Base-by-base conservation (phyloP, 495 filamentous ascomycete species). In the Zalerion maritima region DNA sequence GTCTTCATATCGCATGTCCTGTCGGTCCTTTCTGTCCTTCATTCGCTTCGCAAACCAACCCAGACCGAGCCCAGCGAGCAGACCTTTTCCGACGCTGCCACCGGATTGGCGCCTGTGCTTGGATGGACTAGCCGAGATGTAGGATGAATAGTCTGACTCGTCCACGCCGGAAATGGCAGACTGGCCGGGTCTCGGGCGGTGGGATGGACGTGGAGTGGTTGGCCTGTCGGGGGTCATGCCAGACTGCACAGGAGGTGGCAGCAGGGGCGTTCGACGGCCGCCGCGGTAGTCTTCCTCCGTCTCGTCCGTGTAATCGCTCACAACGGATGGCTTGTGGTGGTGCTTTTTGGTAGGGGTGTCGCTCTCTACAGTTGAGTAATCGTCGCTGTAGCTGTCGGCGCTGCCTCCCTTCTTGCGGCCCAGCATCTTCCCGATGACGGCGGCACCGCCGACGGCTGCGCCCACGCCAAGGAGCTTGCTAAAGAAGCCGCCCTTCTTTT, bases 11-110 rank as follows among this genome's bases (percentile, higher is more conserved):
- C 67, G 60, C 34, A 78, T 73, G 20, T 80, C 69, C 20, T 79
- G 67, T 13, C 80, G 59, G 2, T 69, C 64, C 66, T 23, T 81
- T 62, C 29, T 81, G 26, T 69, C 68, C 20, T 64, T 73, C 41
- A 76, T 72, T 41, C 73, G 61, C 45, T 73, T 78, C 4, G 49
- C 73, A 50, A 54, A 69, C 49, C 39, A 81, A 52, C 45, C 78
- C 56, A 58, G 67, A 7, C 84, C 84, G 4, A 82, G 55, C 2
- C 70, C 72, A 18, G 75, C 68, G 16, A 69, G 47, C 8, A 89
- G 37, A 1, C 74, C 74, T 43, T 84, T 72, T 13, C 65, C 62
- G 3, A 69, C 41, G 2, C 56, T 60, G 12, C 62, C 59, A 6
- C 51, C 44, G n/a, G 43, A 42, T 18, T 54, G 50, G 8, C 43